Percentiles rank a stretch among this genome's conserved stretches.
These are phyloP conservation scores for Penicillium dipodomyicola DNA, from an alignment of 495 filamentous ascomycete species.

Conservation along the genomic window DNA sequence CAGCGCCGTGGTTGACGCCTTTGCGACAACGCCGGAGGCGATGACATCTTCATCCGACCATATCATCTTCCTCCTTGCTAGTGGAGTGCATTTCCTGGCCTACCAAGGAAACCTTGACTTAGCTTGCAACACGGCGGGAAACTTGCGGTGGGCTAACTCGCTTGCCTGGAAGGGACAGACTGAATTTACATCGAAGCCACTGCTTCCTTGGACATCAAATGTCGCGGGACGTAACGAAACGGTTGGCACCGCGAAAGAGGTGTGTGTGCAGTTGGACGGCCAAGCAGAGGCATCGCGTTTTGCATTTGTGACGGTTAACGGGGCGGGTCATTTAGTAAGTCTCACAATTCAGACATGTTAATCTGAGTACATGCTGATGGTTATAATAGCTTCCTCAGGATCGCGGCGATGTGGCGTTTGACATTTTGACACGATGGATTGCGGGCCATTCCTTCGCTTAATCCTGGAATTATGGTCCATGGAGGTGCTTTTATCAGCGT, in stretches of 20 bases:
- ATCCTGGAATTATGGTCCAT: neutral
- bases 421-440: constrained; percentile 38
- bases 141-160: constrained; percentile 37
- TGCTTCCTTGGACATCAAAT: constrained; percentile 36
- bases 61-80: constrained; percentile 35
- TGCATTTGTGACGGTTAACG: constrained; percentile 31
- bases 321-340: constrained; percentile 30
- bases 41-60: constrained; percentile 24
- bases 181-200: constrained; percentile 37
- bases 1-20: constrained; percentile 23
- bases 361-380: constrained; percentile 1
- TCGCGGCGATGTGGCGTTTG: constrained; percentile 35
- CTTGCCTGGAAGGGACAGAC: constrained; percentile 46
- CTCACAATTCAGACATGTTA: neutral
- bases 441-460: constrained; percentile 21
- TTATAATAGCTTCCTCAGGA: constrained; percentile 33
- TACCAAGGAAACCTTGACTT: constrained; percentile 50
- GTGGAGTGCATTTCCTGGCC: constrained; percentile 38
- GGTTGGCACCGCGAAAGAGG: constrained; percentile 27
- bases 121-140: constrained; percentile 47
- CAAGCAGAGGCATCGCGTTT: constrained; percentile 17
- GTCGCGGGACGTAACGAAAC: constrained; percentile 17
- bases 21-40: constrained; percentile 28
- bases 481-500: too few species aligned
- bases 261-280: constrained; percentile 11